Conservation (phyloP, 202 grass and related monocot species). For the Tripidium arundinaceum region DNA sequence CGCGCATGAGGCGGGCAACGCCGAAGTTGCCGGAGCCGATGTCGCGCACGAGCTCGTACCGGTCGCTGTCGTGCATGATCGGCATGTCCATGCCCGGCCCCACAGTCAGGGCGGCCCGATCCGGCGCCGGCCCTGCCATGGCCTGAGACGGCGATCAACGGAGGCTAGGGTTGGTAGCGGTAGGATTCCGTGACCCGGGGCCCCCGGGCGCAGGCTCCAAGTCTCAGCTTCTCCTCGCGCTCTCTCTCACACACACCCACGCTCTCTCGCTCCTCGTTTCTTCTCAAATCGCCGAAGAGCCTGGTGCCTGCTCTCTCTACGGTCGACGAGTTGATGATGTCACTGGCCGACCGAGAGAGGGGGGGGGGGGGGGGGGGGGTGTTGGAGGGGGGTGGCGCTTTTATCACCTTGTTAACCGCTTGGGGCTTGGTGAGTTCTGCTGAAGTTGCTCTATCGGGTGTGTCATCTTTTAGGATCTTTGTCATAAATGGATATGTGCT, state of each 20-base stretch:
- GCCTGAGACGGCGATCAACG: slow-evolving; percentile 25
- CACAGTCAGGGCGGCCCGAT: slow-evolving; percentile 70
- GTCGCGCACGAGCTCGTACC: slow-evolving; percentile 91
- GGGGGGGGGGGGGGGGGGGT: too few species aligned
- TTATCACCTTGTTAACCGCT: too few species aligned
- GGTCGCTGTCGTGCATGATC: slow-evolving; percentile 98
- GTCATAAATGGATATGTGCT: slow-evolving; percentile 21
- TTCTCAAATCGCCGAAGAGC: slow-evolving; percentile 23
- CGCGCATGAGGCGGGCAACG: slow-evolving; percentile 82
- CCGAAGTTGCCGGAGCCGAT: slow-evolving; percentile 98
- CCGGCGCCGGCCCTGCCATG: slow-evolving; percentile 49
- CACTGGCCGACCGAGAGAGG: slow-evolving; percentile 28
- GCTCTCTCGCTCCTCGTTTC: slow-evolving; percentile 5
- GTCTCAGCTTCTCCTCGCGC: not conserved
- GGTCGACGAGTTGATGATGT: slow-evolving; percentile 28
- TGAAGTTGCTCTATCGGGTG: slow-evolving; percentile 16
- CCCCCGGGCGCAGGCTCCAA: not conserved
- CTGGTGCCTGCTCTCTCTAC: not conserved
- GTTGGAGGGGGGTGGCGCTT: too few species aligned
- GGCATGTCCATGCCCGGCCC: slow-evolving; percentile 95
- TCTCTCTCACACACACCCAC: not conserved
- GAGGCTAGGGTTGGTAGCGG: slow-evolving; percentile 1
- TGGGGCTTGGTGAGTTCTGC: not conserved
- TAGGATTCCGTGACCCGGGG: slow-evolving; percentile 13
- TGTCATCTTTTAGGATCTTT: slow-evolving; percentile 11